These are phyloP conservation scores for Sporothrix brunneoviolacea DNA, from an alignment of 2,329 filamentous ascomycete species.

Conservation along the genomic window DNA sequence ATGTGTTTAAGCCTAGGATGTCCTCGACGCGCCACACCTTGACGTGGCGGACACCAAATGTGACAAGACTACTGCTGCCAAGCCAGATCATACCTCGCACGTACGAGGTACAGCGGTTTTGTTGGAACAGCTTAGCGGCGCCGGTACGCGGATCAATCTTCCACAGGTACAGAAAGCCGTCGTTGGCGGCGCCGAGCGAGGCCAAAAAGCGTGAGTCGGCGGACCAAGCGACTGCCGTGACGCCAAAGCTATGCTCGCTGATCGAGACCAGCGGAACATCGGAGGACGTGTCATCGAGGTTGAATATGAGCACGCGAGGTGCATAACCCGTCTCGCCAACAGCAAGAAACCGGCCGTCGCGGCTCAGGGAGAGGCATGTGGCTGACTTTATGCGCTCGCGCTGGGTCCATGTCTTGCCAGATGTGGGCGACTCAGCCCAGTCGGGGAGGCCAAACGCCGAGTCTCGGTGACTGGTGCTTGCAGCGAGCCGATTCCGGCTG, in stretches of 20 bases:
- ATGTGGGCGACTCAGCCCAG: conserved; percentile 53
- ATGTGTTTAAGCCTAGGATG: conserved; percentile 30
- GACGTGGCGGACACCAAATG: conserved; percentile 82
- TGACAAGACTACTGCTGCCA: conserved; percentile 71
- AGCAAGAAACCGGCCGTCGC: conserved; percentile 79
- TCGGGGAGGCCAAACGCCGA: conserved; percentile 39
- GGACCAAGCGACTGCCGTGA: conserved; percentile 84
- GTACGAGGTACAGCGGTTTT: conserved; percentile 85
- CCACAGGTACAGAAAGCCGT: conserved; percentile 93
- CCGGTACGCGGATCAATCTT: conserved; percentile 76
- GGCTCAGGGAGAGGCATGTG: conserved; percentile 82
- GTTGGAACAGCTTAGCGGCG: conserved; percentile 68
- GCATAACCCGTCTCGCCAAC: conserved; percentile 95
- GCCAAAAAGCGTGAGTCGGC: conserved; percentile 79
- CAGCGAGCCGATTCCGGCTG: conserved; percentile 50
- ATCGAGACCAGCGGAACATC: conserved; percentile 80
- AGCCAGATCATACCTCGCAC: conserved; percentile 88
- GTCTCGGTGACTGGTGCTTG: conserved; percentile 35
- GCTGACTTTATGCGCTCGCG: conserved; percentile 91
- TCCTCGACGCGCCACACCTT: conserved; percentile 90
- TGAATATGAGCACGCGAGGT: conserved; percentile 86
- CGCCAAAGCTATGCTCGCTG: conserved; percentile 83
- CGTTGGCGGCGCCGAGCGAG: conserved; percentile 80
- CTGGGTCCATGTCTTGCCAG: conserved; percentile 73
- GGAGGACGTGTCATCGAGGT: conserved; percentile 68